Base-by-base conservation (phyloP, 495 filamentous ascomycete genomes). In the Podospora tetraspora region DNA sequence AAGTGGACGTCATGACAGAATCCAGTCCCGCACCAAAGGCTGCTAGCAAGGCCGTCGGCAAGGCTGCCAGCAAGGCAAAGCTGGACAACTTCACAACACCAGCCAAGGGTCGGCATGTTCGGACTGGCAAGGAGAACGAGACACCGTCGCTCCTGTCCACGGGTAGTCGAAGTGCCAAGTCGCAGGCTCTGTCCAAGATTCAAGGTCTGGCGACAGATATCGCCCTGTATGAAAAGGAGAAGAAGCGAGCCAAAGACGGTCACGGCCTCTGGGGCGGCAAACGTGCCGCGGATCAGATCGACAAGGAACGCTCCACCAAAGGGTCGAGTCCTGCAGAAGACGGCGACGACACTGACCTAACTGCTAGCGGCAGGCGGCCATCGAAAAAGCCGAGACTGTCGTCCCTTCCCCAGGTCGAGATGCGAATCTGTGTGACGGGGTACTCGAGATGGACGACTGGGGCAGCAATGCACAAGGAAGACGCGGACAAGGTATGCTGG, bases 211-310 rank as follows among this genome's bases (percentile, higher is more conserved):
- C 92, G 11, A 84, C 88, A 0, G 95, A 97, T 77, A 91, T 97
- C 70, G 89, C 89, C 9, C 80, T 94, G 62, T 97, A 93, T 74
- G 90, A 99, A 76, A 97, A 96, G 73, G 95, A 99, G 78, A 92
- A 83, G 82, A 97, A 95, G 81, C 87, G 85, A 16, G 66, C 88
- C 23, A 90, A 91, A 57, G 93, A 93, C n/a, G 88, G 90, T 43
- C 73, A 93, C 16, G 78, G 76, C 3, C 86, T 93, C 2, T 90
- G 92, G 72, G 91, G 93, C 63, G 93, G 92, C 64, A 90, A 89
- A 72, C 79, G 84, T 61, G 86, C 84, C 22, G 85, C 85, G 52
- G 84, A 87, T 65, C 79, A 80, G 57, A 82, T 87, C 57, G 86
- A 88, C 37, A 81, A 79, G 67, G 84, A 86, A 56, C 74, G 77